Conservation (phyloP, 2,329 filamentous ascomycete species). For the Alternaria ventricosa region DNA sequence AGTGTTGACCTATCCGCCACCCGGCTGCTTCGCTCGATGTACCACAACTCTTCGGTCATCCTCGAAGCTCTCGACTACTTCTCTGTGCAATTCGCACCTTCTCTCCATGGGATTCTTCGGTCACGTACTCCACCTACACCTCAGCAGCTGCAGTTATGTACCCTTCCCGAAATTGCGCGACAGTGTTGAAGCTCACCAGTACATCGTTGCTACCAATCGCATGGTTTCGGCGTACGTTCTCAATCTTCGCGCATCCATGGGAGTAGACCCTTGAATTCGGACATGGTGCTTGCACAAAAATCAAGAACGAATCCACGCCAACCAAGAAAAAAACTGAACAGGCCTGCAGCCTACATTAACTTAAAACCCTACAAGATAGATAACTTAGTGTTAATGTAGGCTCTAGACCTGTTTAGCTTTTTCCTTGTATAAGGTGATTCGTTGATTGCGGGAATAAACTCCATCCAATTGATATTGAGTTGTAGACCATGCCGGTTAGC, state of each 20-base stretch:
- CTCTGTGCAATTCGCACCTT: not conserved
- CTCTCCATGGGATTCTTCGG: not conserved
- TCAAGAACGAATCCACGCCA: not conserved
- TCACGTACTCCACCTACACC: not conserved
- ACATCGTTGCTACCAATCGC: not conserved
- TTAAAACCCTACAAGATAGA: not conserved
- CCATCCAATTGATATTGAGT: constrained; percentile 1
- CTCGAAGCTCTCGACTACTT: not conserved
- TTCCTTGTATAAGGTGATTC: not conserved
- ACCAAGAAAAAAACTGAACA: not conserved
- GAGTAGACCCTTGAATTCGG: not conserved
- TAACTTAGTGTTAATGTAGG: not conserved
- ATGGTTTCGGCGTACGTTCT: not conserved
- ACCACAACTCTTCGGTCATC: not conserved
- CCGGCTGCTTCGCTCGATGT: not conserved
- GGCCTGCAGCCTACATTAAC: not conserved
- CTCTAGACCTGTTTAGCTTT: not conserved
- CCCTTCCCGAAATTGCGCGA: not conserved
- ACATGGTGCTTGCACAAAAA: not conserved
- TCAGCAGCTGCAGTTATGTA: not conserved
- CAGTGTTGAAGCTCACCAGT: not conserved
- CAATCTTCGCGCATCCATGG: not conserved
- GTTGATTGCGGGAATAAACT: not conserved
- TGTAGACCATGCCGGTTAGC: constrained; percentile 24
- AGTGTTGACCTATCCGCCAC: not conserved